phyloP scores from a whole-genome alignment of 345 rosid genomes.

The Camelina hispida region DNA sequence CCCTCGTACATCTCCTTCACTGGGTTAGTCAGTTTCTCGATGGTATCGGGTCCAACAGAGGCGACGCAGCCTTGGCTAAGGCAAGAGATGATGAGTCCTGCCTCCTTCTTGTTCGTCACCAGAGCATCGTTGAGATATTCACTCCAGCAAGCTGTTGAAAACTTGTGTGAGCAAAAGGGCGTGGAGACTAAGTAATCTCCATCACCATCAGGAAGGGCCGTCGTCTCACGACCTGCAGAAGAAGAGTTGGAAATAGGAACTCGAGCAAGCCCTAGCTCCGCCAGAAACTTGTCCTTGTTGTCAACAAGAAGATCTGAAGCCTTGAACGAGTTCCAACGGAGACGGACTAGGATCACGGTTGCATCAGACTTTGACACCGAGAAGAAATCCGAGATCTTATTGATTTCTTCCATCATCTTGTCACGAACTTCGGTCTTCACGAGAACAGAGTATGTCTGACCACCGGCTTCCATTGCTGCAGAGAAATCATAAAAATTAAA shows the following conservation, averaged over 20 bases:
- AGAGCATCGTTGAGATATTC: background rate
- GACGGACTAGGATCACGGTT: conserved; percentile 20
- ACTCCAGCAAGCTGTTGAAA: conserved; percentile 24
- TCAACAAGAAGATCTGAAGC: conserved; percentile 28
- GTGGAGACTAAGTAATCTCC: conserved; percentile 32
- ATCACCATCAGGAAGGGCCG: background rate
- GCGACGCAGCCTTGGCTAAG: conserved; percentile 6
- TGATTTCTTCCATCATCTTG: conserved; percentile 4
- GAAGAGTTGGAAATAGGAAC: background rate
- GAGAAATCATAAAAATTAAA: background rate
- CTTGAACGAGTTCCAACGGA: conserved; percentile 20
- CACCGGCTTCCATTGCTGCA: conserved; percentile 17
- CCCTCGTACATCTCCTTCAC: conserved; percentile 28
- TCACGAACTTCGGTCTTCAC: conserved; percentile 3
- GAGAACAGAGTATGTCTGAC: conserved; percentile 15
- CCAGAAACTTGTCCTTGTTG: conserved; percentile 25
- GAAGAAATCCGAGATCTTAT: conserved; percentile 22
- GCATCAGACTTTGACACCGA: conserved; percentile 18
- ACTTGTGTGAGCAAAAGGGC: conserved; percentile 40
- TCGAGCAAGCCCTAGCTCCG: conserved; percentile 21
- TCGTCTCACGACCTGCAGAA: background rate
- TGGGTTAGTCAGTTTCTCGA: background rate
- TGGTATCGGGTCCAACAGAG: conserved; percentile 27
- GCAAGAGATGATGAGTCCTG: background rate
- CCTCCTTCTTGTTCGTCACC: background rate